Percentiles rank a stretch among this genome's conserved stretches.
These are phyloP conservation scores for Phlyctochytrium bullatum DNA, from an alignment of 192 early-diverging fungal species.

Conservation along the genomic window DNA sequence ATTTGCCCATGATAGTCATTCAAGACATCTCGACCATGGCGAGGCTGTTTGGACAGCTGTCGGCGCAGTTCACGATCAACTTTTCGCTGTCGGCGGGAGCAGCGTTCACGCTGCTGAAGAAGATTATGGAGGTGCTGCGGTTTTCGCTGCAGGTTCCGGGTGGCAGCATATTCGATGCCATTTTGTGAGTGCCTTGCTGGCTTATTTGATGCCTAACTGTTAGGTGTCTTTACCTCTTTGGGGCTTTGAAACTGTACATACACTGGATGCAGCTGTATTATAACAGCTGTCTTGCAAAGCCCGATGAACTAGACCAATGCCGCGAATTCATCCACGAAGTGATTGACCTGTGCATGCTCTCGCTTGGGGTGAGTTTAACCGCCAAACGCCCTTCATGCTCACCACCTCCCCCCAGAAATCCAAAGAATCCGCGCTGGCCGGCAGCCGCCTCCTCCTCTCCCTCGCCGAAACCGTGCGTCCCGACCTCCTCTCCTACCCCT, in stretches of 20 bases:
- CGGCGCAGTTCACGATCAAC: neutral
- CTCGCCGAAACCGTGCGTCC: slow-evolving; percentile 10
- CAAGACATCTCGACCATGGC: neutral
- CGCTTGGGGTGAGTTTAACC: neutral
- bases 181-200: neutral
- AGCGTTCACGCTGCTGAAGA: neutral
- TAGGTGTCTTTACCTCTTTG: neutral
- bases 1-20: neutral
- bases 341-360: neutral
- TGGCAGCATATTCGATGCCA: neutral
- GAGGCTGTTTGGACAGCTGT: neutral
- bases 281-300: neutral
- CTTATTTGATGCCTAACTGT: neutral
- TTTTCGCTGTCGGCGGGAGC: neutral
- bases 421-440: neutral
- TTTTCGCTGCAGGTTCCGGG: neutral
- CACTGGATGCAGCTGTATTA: neutral
- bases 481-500: slow-evolving; percentile 1
- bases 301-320: neutral
- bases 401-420: too few species aligned
- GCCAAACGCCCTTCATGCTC: too few species aligned
- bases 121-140: neutral
- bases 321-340: neutral
- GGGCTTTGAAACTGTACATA: neutral
- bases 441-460: slow-evolving; percentile 3